Base-by-base conservation (phyloP, 225 moss, liverwort and hornwort genomes). In the Lunularia cruciata region DNA sequence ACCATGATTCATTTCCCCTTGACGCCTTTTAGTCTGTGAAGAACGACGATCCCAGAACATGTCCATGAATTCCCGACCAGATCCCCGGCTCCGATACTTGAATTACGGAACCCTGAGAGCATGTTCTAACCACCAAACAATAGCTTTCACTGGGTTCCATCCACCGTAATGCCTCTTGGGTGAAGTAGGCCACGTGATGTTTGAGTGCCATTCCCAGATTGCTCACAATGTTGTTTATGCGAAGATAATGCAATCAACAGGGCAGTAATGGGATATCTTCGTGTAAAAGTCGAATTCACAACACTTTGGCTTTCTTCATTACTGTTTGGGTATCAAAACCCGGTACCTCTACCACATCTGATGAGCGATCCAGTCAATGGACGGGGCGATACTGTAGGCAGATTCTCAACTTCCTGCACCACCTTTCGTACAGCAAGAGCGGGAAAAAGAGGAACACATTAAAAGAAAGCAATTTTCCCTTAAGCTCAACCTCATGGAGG, bases 81-180 rank as follows among this genome's bases (percentile, higher is more conserved):
- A 31, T 33, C 30, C 19, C 8, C 32, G 3, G 8, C 14, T 31
- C 48, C 33, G 4, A 16, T 9, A 36, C 4, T 8, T 34, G 47
- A 49, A 13, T n/a, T n/a, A 1, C 5, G 67, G 67, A 67, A 51
- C 20, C 43, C 45, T 63, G 15, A 4, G 27, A n/a, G 64, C 43
- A 31, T 25, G 42, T 27, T 64, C 45, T 13, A 46, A 47, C 47
- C 19, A 66, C 66, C 66, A 34, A 6, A 33, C 45, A 15, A 66
- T 36, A 22, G 47, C 49, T 32, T 51, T 49, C 67, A 67, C 67
- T 33, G 49, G 48, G 34, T 48, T 48, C 67, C 67, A 67, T 48
- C 67, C 67, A 18, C 32, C 48, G 14, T 66, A 48, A 22, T 66
- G 66, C 49, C 37, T 38, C 61, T 23, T 61, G 38, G 38, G 22